These are phyloP conservation scores for Monilinia vaccinii-corymbosi DNA, from an alignment of 2,329 filamentous ascomycete species.

Conservation along the genomic window DNA sequence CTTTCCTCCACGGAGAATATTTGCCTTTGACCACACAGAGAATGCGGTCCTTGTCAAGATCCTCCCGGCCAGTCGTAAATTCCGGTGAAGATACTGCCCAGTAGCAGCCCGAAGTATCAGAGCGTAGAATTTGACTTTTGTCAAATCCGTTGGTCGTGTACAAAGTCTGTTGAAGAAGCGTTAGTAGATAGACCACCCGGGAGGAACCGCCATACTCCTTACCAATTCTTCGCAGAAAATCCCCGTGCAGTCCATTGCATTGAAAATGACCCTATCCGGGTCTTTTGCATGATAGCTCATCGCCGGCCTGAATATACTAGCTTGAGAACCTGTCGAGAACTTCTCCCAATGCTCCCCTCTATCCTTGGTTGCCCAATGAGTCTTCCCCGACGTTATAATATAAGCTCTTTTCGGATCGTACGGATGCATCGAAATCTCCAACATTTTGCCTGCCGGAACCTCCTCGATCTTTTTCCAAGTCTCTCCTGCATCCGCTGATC, in stretches of 20 bases:
- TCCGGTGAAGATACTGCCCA: conserved; percentile 74
- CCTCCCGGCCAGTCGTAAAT: conserved; percentile 60
- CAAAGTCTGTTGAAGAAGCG: conserved; percentile 31
- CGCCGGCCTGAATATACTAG: conserved; percentile 44
- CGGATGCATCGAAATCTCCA: conserved; percentile 64
- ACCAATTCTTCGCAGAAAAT: conserved; percentile 53
- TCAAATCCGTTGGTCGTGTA: conserved; percentile 87
- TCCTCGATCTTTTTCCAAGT: conserved; percentile 61
- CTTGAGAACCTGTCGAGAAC: conserved; percentile 56
- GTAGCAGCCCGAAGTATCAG: conserved; percentile 65
- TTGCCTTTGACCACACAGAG: conserved; percentile 72
- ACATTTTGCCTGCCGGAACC: conserved; percentile 53
- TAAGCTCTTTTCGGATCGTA: conserved; percentile 74
- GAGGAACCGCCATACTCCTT: conserved; percentile 9
- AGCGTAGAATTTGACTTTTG: conserved; percentile 53
- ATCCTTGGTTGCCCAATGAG: conserved; percentile 78
- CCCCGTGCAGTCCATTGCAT: conserved; percentile 59
- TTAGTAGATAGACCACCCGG: conserved; percentile 11
- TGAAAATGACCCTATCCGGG: conserved; percentile 77
- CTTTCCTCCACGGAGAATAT: conserved; percentile 60
- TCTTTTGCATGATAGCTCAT: conserved; percentile 78
- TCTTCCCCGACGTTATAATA: conserved; percentile 57
- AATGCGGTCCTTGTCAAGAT: conserved; percentile 60
- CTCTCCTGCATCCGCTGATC: conserved; percentile 72
- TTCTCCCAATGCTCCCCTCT: conserved; percentile 70